Percentiles rank a stretch among this genome's conserved stretches.
These are phyloP conservation scores for Shiraia sp. DNA, from an alignment of 2,329 filamentous ascomycete genomes.

Conservation along the genomic window DNA sequence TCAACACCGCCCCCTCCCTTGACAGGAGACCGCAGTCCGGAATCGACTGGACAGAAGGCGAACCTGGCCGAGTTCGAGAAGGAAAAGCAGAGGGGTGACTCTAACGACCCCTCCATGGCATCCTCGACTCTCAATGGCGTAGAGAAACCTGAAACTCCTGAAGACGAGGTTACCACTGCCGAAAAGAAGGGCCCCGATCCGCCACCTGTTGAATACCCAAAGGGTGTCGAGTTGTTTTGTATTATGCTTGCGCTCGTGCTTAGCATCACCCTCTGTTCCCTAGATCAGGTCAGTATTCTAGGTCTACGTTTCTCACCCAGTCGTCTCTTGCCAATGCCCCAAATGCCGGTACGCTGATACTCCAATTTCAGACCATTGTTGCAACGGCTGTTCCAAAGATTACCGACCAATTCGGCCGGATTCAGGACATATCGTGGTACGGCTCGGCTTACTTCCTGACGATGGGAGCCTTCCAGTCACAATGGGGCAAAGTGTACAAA, in stretches of 20 bases:
- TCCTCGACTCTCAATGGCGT: constrained; percentile 10
- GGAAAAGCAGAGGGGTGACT: constrained; percentile 2
- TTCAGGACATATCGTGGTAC: constrained; percentile 31
- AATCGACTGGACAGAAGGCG: neutral
- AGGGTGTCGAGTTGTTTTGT: constrained; percentile 18
- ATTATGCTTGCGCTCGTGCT: constrained; percentile 23
- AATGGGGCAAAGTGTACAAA: constrained; percentile 53
- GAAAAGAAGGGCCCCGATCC: neutral
- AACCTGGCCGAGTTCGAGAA: too few species aligned
- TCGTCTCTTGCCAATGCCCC: constrained; percentile 6
- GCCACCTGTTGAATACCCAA: constrained; percentile 15
- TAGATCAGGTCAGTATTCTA: constrained; percentile 3
- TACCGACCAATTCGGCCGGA: constrained; percentile 27
- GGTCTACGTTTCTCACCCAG: constrained; percentile 3
- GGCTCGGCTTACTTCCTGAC: constrained; percentile 50
- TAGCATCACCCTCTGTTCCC: constrained; percentile 10
- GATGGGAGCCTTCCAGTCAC: constrained; percentile 49
- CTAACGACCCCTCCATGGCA: constrained; percentile 7
- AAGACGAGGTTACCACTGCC: constrained; percentile 9
- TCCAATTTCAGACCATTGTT: constrained; percentile 32
- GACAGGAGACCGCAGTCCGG: neutral
- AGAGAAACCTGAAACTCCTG: constrained; percentile 1
- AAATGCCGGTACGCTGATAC: constrained; percentile 5
- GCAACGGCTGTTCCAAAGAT: constrained; percentile 37
- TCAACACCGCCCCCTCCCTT: neutral